Evolutionary conservation across 495 filamentous ascomycete genomes (phyloP).

Genomic region (Talaromyces trachyspermus): DNA sequence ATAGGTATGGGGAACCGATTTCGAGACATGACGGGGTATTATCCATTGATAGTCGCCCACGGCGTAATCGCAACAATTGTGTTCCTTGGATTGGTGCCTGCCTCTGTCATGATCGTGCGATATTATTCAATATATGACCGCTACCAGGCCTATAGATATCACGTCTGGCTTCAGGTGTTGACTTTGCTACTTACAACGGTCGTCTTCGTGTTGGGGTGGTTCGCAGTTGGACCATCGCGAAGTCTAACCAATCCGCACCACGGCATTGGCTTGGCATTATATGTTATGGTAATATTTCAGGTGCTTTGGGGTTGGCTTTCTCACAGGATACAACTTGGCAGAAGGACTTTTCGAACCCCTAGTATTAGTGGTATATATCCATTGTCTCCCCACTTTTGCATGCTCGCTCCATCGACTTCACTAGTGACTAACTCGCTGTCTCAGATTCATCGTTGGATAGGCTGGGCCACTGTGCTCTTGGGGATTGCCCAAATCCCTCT

Average conservation of each 20-base stretch:
- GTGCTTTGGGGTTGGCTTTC: slow-evolving; percentile 69
- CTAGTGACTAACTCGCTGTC: slow-evolving; percentile 13
- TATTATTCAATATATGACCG: slow-evolving; percentile 60
- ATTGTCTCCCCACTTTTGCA: background rate
- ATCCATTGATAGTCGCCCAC: slow-evolving; percentile 71
- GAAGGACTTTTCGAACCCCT: slow-evolving; percentile 50
- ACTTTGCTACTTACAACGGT: slow-evolving; percentile 65
- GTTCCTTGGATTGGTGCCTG: slow-evolving; percentile 77
- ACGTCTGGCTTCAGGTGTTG: slow-evolving; percentile 83
- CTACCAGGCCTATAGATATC: slow-evolving; percentile 62
- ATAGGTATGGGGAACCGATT: slow-evolving; percentile 91
- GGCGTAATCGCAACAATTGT: slow-evolving; percentile 80
- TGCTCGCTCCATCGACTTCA: background rate
- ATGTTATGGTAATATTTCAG: slow-evolving; percentile 75
- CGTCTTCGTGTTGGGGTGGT: slow-evolving; percentile 66
- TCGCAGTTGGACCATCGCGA: slow-evolving; percentile 68
- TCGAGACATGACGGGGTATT: slow-evolving; percentile 64
- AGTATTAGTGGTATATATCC: slow-evolving; percentile 56
- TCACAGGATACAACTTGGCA: slow-evolving; percentile 53
- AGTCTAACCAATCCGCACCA: slow-evolving; percentile 91
- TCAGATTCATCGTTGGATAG: slow-evolving; percentile 79
- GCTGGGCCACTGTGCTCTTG: slow-evolving; percentile 65
- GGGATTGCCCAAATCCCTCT: slow-evolving; percentile 83
- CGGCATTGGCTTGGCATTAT: slow-evolving; percentile 87
- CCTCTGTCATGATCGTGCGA: slow-evolving; percentile 67